Conservation (phyloP, 768 basidiomycete genomes). For the Mrakia blollopis region DNA sequence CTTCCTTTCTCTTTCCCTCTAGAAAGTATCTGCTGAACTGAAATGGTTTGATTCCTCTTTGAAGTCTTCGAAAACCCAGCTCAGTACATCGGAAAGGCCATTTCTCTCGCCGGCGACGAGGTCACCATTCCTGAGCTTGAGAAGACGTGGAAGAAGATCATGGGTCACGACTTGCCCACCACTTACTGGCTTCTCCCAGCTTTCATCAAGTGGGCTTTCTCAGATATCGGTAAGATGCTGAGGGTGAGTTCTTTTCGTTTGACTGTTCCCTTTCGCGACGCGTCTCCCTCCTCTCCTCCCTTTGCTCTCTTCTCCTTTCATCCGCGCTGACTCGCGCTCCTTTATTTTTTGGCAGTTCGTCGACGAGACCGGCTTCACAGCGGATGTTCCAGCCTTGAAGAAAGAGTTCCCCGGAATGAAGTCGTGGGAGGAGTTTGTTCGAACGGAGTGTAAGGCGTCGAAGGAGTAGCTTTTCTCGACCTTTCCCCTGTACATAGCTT, state of each 20-base stretch:
- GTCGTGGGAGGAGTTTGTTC: constrained; percentile 5
- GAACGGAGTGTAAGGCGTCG: neutral
- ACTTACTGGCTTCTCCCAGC: neutral
- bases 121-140: neutral
- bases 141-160: neutral
- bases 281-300: neutral
- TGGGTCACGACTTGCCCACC: neutral
- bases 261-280: too few relatives aligned
- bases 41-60: neutral
- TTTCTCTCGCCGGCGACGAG: neutral
- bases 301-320: neutral
- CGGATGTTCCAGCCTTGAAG: neutral
- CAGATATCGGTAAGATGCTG: neutral
- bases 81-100: neutral
- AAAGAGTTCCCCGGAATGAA: neutral
- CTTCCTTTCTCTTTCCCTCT: neutral
- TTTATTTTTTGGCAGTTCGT: neutral
- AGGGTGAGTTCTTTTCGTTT: neutral
- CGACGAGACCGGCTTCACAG: neutral
- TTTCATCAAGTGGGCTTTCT: neutral
- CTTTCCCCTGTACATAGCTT: neutral
- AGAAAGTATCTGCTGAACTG: neutral
- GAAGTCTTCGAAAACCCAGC: neutral
- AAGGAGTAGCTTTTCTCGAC: neutral
- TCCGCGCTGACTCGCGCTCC: neutral